Conservation (phyloP, 148 eudicot genomes). For the Amaranthus palmeri region DNA sequence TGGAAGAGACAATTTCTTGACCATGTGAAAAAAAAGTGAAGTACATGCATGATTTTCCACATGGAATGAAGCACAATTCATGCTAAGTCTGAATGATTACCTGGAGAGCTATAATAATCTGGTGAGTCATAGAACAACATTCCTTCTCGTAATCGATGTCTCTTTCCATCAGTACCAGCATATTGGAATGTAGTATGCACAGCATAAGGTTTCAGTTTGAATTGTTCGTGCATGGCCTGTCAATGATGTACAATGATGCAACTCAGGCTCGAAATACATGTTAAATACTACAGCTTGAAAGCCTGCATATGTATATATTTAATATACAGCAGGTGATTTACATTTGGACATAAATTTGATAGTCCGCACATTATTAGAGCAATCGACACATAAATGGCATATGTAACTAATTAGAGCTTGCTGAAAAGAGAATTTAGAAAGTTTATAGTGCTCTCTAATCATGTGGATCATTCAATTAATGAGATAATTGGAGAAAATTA, state of each 20-base stretch:
- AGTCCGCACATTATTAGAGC: not conserved
- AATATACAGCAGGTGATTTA: not conserved
- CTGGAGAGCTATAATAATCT: slow-evolving; percentile 74
- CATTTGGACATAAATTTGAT: not conserved
- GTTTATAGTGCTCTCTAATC: not conserved
- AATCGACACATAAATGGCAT: not conserved
- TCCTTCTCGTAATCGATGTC: slow-evolving; percentile 89
- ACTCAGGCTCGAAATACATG: slow-evolving; percentile 2
- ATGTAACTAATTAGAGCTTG: not conserved
- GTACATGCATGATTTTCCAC: not conserved
- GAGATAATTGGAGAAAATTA: no score
- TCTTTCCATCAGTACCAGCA: slow-evolving; percentile 94
- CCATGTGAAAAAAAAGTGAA: not conserved
- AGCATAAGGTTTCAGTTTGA: slow-evolving; percentile 88
- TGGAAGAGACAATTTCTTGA: not conserved
- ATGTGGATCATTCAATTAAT: no score
- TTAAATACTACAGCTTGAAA: not conserved
- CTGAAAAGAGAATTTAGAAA: not conserved
- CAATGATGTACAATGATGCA: slow-evolving; percentile 17
- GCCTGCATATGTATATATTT: not conserved
- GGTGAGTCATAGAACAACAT: slow-evolving; percentile 93
- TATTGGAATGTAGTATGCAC: slow-evolving; percentile 94
- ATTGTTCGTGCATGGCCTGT: slow-evolving; percentile 77
- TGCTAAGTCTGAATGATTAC: slow-evolving; percentile 24
- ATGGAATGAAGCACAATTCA: not conserved